Base-by-base conservation (phyloP, 1,284 basidiomycete genomes). In the Ganoderma sinense region DNA sequence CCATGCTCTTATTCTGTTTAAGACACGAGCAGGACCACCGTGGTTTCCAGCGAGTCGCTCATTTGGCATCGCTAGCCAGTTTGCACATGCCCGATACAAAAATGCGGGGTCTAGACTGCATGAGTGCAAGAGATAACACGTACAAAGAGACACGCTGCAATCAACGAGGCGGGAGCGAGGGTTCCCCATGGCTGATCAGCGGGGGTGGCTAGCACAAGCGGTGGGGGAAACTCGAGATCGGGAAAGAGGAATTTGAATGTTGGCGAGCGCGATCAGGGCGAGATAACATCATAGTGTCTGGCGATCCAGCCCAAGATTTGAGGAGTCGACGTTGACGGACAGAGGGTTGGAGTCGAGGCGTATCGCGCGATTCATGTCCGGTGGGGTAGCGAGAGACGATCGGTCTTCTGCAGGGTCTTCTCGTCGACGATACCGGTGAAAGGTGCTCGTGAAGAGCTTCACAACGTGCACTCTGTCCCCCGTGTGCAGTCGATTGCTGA, bases 361-460 rank as follows among this genome's bases (percentile, higher is more conserved):
- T 23, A 51, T 51, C 48, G 48, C 48, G 31, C 53, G 56, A 33
- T 59, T 20, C 29, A 59, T 59, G 56, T 56, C 55, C 55, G 18
- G 33, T 16, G 33, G 31, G 29, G 33, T 39, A 4, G 33, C 20
- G 18, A n/a, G 33, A 8, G 33, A 59, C 11, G 56, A 59, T 36
- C 48, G 23, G 48, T 26, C 23, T 51, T 51, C 33, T 33, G 20
- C 36, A 23, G 23, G 33, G 31, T 20, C 20, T 59, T 59, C 33
- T 39, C 33, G 56, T 20, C 14, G 20, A 59, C 20, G 33, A 59
- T 39, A 33, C 56, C 56, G 33, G 56, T 59, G 56, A 59, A 39
- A n/a, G 33, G 13, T 20, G 53, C 16, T 33, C 26, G 53, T 56
- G 53, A 56, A 56, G 53, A 20, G 18, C 53, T 56, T 16, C 14